Percentiles rank a stretch among this genome's conserved stretches.
These are phyloP conservation scores for Truncatella angustata DNA, from an alignment of 2,329 filamentous ascomycete genomes.

Conservation along the genomic window DNA sequence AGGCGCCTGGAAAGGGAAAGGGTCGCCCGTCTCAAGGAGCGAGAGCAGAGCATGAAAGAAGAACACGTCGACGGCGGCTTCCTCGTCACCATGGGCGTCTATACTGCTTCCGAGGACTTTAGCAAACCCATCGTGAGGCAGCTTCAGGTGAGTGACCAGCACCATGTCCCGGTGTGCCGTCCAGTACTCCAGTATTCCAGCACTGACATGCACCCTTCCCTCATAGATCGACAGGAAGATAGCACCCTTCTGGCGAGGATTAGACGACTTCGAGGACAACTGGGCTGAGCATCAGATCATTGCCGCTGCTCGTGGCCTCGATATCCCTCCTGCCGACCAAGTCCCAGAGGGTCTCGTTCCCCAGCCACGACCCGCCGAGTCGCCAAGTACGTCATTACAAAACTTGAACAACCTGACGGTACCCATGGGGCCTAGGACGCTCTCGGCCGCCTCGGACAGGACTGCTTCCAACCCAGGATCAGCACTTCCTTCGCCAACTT, in stretches of 20 bases:
- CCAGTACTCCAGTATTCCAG: not conserved
- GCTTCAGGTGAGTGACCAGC: conserved; percentile 66
- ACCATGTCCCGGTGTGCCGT: too few species aligned
- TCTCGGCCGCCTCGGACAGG: conserved; percentile 75
- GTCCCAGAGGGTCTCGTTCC: conserved; percentile 64
- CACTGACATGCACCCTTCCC: not conserved
- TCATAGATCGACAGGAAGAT: conserved; percentile 83
- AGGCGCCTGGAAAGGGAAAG: conserved; percentile 82
- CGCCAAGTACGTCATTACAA: conserved; percentile 52
- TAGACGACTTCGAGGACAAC: conserved; percentile 82
- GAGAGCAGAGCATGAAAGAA: conserved; percentile 85
- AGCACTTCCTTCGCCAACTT: conserved; percentile 56
- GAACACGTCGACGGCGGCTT: conserved; percentile 94
- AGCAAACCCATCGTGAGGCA: conserved; percentile 86
- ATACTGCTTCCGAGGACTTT: conserved; percentile 90
- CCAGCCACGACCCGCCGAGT: conserved; percentile 42
- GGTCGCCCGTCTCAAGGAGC: conserved; percentile 71
- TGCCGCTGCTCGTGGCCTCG: conserved; percentile 79
- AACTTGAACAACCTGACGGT: conserved; percentile 73
- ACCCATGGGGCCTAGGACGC: conserved; percentile 73
- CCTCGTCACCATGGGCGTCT: conserved; percentile 90
- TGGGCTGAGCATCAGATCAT: conserved; percentile 98
- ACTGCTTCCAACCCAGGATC: conserved; percentile 62
- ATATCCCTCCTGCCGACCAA: conserved; percentile 81
- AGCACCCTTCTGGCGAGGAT: conserved; percentile 92